phyloP scores from a whole-genome alignment of 176 grass and related monocot species.

The Cenchrus americanus region DNA sequence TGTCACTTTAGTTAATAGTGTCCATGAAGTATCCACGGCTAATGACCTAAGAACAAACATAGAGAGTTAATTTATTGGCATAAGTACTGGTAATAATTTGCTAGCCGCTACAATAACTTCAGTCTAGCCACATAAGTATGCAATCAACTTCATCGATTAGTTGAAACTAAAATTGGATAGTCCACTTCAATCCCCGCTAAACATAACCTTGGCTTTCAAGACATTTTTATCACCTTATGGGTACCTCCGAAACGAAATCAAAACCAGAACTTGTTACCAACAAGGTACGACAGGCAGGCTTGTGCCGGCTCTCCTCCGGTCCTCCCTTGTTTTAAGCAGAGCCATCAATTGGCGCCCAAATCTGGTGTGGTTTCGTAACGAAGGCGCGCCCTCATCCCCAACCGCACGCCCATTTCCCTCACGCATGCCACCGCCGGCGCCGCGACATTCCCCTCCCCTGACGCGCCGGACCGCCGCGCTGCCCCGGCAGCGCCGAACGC shows the following conservation, averaged over 20 bases:
- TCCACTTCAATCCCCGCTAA: no score
- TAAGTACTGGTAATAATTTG: no score
- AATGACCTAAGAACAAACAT: no score
- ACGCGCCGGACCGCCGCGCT: neutral
- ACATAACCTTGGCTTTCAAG: no score
- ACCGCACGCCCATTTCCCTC: conserved; percentile 14
- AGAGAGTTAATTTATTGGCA: no score
- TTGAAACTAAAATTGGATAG: no score
- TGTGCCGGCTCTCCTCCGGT: neutral
- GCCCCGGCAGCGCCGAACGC: conserved; percentile 35
- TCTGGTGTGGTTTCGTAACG: neutral
- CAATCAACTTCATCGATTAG: no score
- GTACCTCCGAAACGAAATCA: neutral
- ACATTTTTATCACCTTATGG: no score
- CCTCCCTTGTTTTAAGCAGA: conserved; percentile 38
- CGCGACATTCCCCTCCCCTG: conserved; percentile 9
- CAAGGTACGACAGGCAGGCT: neutral
- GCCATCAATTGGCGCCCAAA: conserved; percentile 24
- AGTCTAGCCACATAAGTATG: no score
- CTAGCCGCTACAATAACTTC: no score
- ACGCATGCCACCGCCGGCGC: conserved; percentile 30
- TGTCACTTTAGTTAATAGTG: no score
- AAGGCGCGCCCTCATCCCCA: conserved; percentile 5
- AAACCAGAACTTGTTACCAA: neutral
- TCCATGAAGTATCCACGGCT: no score